Evolutionary conservation across 2,329 filamentous ascomycete genomes (phyloP), one percentile per base, ranked within the genome.

Genomic region (Hyphodiscus sp.): DNA sequence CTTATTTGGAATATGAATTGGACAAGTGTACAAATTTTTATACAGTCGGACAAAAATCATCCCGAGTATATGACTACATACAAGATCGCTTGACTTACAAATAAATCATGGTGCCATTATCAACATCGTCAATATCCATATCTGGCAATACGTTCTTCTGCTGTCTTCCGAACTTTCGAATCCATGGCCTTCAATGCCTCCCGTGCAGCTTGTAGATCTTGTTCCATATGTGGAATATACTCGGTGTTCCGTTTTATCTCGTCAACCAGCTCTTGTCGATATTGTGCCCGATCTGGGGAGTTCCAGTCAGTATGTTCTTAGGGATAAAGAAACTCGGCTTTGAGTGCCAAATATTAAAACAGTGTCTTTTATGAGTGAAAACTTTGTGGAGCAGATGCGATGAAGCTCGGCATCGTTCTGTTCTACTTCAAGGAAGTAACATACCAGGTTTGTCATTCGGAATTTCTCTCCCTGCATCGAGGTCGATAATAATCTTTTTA

Each of bases 181-280:
- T 49, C 45, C 19, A 55, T 45, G 11, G 11, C n/a, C 9, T 49
- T 49, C 13, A 45, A 13, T 1, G 38, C 45, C 30, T 52, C 29
- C n/a, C 30, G 47, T 18, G 53, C 50, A 29, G 30, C 46, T 15
- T 47, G 46, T 29, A 55, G 19, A 13, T 55, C 19, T 45, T 49
- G 38, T 19, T 50, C 20, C 15, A 46, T 6, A 11, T n/a, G 20
- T 11, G 47, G 46, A n/a, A 43, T 16, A 13, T 41, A 23, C 20
- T 49, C 46, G 9, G 38, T 46, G 16, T 6, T 16, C 16, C 19
- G n/a, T 18, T 52, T 41, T 15, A 50, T 20, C 16, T 41, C 42
- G 29, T 55, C 47, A 30, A 41, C 42, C 20, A 41, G n/a, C 16
- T 50, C 44, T 44, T 55, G 18, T 41, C 42, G 45, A 29, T 50